Percentiles rank a stretch among this genome's conserved stretches.
phyloP scores from a whole-genome alignment of 2,329 filamentous ascomycete genomes.

The Clarireedia paspali region DNA sequence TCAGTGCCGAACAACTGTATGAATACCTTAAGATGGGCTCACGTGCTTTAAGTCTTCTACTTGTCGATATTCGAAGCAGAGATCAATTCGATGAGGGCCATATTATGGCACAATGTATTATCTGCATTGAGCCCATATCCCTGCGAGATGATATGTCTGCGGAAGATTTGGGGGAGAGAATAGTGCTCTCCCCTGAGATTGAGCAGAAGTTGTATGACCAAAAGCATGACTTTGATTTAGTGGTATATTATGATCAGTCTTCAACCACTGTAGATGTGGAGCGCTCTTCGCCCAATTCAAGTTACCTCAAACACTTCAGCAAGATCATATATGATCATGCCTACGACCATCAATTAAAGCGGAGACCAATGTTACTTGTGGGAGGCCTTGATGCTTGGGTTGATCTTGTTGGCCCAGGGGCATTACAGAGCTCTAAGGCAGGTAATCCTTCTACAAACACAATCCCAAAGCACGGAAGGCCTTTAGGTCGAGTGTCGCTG shows the following conservation, averaged over 20 bases:
- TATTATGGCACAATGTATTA: conserved; percentile 72
- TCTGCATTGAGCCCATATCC: conserved; percentile 83
- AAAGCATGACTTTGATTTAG: conserved; percentile 69
- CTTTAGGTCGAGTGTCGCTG: conserved; percentile 43
- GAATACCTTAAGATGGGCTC: conserved; percentile 54
- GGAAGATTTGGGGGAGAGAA: conserved; percentile 55
- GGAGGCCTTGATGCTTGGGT: conserved; percentile 85
- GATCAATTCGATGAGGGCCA: conserved; percentile 82
- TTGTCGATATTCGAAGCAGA: conserved; percentile 80
- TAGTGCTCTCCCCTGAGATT: conserved; percentile 62
- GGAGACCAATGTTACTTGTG: conserved; percentile 66
- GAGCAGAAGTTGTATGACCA: conserved; percentile 69
- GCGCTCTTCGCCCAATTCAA: conserved; percentile 36
- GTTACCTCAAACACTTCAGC: conserved; percentile 63
- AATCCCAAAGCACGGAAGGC: conserved; percentile 24
- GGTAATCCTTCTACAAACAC: conserved; percentile 34
- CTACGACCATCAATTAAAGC: conserved; percentile 64
- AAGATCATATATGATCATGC: conserved; percentile 81
- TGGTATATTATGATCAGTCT: conserved; percentile 83
- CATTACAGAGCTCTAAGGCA: conserved; percentile 47
- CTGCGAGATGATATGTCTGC: conserved; percentile 60
- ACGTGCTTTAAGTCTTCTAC: conserved; percentile 54
- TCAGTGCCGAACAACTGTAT: conserved; percentile 56
- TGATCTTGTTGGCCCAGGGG: conserved; percentile 60
- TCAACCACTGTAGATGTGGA: conserved; percentile 32